Evolutionary conservation across 208 protist species (phyloP), one percentile per base, ranked within the genome.

Genomic region (Herpetomonas tarakana): DNA sequence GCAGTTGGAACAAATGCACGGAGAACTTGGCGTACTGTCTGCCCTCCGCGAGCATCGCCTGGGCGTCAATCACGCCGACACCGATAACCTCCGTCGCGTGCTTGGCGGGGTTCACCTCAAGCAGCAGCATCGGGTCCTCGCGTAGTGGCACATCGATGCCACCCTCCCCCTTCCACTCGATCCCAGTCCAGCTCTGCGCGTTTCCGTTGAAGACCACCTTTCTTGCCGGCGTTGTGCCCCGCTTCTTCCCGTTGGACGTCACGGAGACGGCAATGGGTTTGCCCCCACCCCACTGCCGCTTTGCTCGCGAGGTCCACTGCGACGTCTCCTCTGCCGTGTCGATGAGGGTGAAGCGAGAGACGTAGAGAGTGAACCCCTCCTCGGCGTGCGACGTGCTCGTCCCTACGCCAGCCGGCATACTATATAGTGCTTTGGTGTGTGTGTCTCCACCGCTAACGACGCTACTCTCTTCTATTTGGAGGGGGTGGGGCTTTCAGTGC

Each of bases 261-360:
- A 94, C 73, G 14, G 72, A 74, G 14, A 92, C 35, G 24, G 78
- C 64, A 52, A 94, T 71, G 39, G 76, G 74, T 41, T 71, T 71
- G 45, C 76, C 80, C 11, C 70, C 68, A 31, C 85, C 88, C 88
- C 88, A 94, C 68, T 94, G 88, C 27, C 65, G 71, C 22, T 67
- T 66, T 21, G 74, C 85, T 24, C 88, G 76, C 14, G 58, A 59
- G 11, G 81, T 56, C 84, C 88, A 91, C 64, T 83, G 76, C 7
- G 51, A 50, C 25, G 29, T 76, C 52, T 92, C 88, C 71, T 94
- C 88, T 14, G 82, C 84, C 21, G 88, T 94, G 54, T 94, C 88
- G 28, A 92, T 78, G 39, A 94, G 68, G 31, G 76, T 75, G n/a
- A 94, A 74, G 29, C 84, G 78, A 7, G 35, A 65, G 19, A 94